A percentile compares a stretch with the other conserved stretches of the same genome.
phyloP scores from a whole-genome alignment of 495 filamentous ascomycete genomes.

The Podospora conica region DNA sequence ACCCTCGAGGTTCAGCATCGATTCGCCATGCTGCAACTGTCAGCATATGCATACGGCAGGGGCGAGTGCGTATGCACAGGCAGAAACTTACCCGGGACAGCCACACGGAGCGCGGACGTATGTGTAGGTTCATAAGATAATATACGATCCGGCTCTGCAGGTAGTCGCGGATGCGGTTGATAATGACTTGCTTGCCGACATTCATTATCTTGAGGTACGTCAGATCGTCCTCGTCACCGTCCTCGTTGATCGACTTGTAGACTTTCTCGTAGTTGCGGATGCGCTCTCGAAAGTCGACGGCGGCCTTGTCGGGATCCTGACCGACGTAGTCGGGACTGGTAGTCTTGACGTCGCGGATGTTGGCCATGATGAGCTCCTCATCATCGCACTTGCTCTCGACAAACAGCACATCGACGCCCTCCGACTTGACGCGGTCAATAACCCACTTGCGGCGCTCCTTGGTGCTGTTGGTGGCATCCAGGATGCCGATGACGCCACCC shows the following conservation, averaged over 20 bases:
- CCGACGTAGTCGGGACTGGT: slow-evolving; percentile 91
- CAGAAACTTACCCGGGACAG: slow-evolving; percentile 68
- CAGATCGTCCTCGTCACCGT: slow-evolving; percentile 65
- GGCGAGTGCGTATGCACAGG: not conserved
- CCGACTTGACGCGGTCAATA: slow-evolving; percentile 60
- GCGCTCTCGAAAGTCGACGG: slow-evolving; percentile 83
- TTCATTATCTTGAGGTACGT: slow-evolving; percentile 98
- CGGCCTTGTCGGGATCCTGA: slow-evolving; percentile 86
- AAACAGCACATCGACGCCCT: slow-evolving; percentile 83
- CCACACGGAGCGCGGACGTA: slow-evolving; percentile 96
- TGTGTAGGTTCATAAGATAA: slow-evolving; percentile 97
- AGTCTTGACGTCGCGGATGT: slow-evolving; percentile 96
- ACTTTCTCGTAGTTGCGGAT: slow-evolving; percentile 96
- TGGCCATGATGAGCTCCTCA: slow-evolving; percentile 90
- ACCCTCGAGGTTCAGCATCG: slow-evolving; percentile 78
- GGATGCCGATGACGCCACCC: slow-evolving; percentile 76
- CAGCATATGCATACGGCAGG: slow-evolving; percentile 16
- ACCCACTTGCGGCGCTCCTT: slow-evolving; percentile 88
- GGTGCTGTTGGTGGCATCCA: slow-evolving; percentile 95
- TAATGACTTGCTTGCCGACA: slow-evolving; percentile 88
- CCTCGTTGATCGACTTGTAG: slow-evolving; percentile 82
- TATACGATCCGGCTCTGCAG: slow-evolving; percentile 93
- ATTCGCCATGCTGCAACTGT: slow-evolving; percentile 75
- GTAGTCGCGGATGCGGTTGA: slow-evolving; percentile 96
- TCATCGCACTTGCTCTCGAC: slow-evolving; percentile 96